Evolutionary conservation across 352 stramenopile species (phyloP).

Genomic region (Phytophthora macrochlamydospora): DNA sequence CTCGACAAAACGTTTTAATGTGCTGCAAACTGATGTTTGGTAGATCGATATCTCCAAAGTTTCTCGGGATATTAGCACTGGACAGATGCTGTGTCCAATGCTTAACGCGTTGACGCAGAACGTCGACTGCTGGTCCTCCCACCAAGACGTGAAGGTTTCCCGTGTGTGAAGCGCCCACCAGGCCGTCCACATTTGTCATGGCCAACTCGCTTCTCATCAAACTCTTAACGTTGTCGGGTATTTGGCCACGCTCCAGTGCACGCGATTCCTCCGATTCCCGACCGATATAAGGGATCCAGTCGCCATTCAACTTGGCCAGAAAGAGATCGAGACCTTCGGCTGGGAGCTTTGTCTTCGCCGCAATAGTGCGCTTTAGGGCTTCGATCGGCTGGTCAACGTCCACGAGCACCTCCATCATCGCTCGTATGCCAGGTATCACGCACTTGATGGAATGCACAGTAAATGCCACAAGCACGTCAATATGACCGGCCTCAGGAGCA

Average conservation of each 20-base stretch:
- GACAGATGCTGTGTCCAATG: not conserved
- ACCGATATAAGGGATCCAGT: not conserved
- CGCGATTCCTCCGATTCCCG: not conserved
- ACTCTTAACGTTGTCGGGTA: not conserved
- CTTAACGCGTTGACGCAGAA: not conserved
- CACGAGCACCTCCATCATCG: not conserved
- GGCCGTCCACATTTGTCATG: not conserved
- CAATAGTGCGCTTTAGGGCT: not conserved
- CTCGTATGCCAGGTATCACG: not conserved
- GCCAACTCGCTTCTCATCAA: not conserved
- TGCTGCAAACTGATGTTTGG: not conserved
- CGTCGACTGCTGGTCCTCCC: not conserved
- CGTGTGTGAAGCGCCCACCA: not conserved
- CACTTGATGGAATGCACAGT: not conserved
- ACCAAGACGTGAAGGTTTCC: not conserved
- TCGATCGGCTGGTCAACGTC: not conserved
- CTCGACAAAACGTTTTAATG: not conserved
- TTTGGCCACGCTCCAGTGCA: not conserved
- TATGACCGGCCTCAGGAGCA: not conserved
- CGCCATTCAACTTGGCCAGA: not conserved
- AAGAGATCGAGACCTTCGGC: not conserved
- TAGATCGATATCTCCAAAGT: too few relatives aligned
- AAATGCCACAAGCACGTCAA: not conserved
- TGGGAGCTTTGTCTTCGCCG: not conserved
- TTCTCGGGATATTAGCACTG: too few relatives aligned